Evolutionary conservation across 441 rosid genomes (phyloP).

Genomic region (Aleurites moluccanus): DNA sequence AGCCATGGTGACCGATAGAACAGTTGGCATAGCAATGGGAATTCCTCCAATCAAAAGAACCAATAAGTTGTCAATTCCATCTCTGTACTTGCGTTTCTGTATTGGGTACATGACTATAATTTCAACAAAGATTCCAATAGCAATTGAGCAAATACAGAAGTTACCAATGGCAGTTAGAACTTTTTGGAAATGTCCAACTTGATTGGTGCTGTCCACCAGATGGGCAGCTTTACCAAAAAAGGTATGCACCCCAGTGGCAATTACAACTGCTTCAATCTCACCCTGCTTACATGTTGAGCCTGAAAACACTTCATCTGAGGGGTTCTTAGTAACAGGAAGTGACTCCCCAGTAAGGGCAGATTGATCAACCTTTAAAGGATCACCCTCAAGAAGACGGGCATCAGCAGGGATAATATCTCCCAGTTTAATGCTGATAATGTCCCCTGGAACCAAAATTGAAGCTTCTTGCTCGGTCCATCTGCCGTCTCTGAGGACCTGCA

Average conservation of each 20-base stretch:
- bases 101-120: constrained; percentile 76
- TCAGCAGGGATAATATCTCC: constrained; percentile 91
- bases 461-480: constrained; percentile 91
- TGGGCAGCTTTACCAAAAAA: constrained; percentile 97
- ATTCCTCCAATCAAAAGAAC: constrained; percentile 93
- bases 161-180: constrained; percentile 89
- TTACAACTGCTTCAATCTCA: constrained; percentile 82
- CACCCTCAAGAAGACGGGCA: constrained; percentile 93
- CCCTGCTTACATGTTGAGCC: constrained; percentile 95
- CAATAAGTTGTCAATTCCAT: constrained; percentile 80
- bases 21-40: constrained; percentile 94
- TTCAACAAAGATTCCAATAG: constrained; percentile 63
- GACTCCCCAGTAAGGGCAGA: constrained; percentile 96
- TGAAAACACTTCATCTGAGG: constrained; percentile 83
- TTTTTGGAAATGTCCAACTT: constrained; percentile 87
- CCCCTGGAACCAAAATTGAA: constrained; percentile 87
- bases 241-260: constrained; percentile 93
- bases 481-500: constrained; percentile 76
- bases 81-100: constrained; percentile 66
- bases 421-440: constrained; percentile 71
- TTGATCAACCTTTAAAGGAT: constrained; percentile 87
- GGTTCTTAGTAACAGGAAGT: constrained; percentile 74
- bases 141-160: constrained; percentile 90
- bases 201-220: constrained; percentile 84
- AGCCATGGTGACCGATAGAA: constrained; percentile 93